Base-by-base conservation (phyloP, 2,329 filamentous ascomycete species). In the Neospermospora avenae region DNA sequence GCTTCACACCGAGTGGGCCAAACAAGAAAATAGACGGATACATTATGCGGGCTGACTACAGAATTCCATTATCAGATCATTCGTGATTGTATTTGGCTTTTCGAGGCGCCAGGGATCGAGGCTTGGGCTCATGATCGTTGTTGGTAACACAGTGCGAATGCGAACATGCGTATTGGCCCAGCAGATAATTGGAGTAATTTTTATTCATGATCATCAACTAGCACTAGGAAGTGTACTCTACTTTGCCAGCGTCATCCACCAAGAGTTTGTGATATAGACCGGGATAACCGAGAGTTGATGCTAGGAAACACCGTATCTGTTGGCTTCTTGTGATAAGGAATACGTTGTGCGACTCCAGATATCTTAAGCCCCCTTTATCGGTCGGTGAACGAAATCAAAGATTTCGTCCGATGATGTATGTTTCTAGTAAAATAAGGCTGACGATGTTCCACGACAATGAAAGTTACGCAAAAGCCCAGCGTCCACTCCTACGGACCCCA, bases 71-170 rank as follows among this genome's bases (percentile, higher is more conserved):
- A 16, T 20, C 18, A 20, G 10, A 31, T 51, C 22, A 16, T 18
- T 2, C 31, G 1, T 3, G 3, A 31, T 24, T 28, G 28, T 51
- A 51, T 11, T 28, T 18, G 20, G n/a, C 7, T 31, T n/a, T 22
- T 42, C 18, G 39, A 8, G 48, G 11, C 18, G 5, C n/a, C 20
- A 10, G 4, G 48, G 48, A 51, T 35, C 5, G 31, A 49, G 46
- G 28, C 46, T 28, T 28, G n/a, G 6, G n/a, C 25, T 34, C 8
- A 31, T 28, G 46, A 37, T 22, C 28, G 31, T 18, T 31, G 48
- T 51, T 51, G 48, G 48, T 51, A 16, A 51, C 28, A 51, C 48
- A 22, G 18, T 51, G 28, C 48, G 48, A 51, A 51, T 22, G 48
- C 28, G 48, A 37, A 20, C 7, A 28, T 35, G 28, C 16, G 22